Evolutionary conservation across 2,329 filamentous ascomycete genomes (phyloP).

Genomic region (Cordyceps militaris): DNA sequence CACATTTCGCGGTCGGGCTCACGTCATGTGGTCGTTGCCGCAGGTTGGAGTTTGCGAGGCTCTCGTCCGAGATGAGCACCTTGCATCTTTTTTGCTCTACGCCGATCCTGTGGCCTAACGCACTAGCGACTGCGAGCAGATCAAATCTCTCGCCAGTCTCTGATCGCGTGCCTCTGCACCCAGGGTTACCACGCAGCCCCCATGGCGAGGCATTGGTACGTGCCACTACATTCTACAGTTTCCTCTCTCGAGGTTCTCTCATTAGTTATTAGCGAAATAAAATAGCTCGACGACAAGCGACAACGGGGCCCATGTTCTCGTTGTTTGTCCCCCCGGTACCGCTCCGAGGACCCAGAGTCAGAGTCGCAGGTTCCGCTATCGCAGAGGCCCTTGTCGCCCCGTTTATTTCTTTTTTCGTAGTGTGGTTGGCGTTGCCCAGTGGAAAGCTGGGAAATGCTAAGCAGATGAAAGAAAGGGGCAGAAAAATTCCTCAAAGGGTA

Average conservation of each 20-base stretch:
- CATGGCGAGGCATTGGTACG: too few species aligned
- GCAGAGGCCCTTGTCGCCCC: not conserved
- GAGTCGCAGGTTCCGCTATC: constrained; percentile 5
- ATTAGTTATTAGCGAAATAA: too few species aligned
- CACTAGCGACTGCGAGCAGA: too few species aligned
- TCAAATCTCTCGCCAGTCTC: too few species aligned
- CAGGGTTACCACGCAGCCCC: too few species aligned
- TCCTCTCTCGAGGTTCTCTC: too few species aligned
- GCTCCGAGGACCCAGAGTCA: constrained; percentile 9
- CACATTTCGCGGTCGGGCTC: not conserved
- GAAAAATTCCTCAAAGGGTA: not conserved
- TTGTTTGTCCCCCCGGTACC: not conserved
- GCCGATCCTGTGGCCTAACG: too few species aligned
- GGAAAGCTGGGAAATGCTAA: not conserved
- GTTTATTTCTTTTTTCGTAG: not conserved
- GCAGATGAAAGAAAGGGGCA: not conserved
- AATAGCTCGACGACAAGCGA: too few species aligned
- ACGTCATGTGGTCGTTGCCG: not conserved
- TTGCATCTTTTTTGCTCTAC: too few species aligned
- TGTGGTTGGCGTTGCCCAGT: not conserved
- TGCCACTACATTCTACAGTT: too few species aligned
- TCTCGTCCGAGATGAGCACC: too few species aligned
- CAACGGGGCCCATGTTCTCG: not conserved
- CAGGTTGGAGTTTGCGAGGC: not conserved
- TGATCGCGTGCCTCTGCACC: too few species aligned